Conservation (phyloP, 306 rosid genomes). For the Malus domestica region ASM211411v1 NC_041805.1:8460501-8461000, state of each 20-base stretch:
- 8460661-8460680: neutral
- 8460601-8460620: neutral
- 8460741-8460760: neutral
- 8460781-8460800: neutral
- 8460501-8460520: neutral
- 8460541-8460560: neutral
- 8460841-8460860: neutral
- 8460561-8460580: neutral
- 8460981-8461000: neutral
- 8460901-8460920: neutral
- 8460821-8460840: neutral
- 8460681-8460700: too few species aligned
- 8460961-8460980: neutral
- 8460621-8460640: neutral
- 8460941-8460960: too few species aligned
- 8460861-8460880: neutral
- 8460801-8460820: neutral
- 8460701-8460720: neutral
- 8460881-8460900: neutral
- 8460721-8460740: neutral
- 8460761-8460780: neutral
- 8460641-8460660: neutral
- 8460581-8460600: neutral
- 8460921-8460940: neutral
- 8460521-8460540: neutral